Conservation (phyloP, 2,329 filamentous ascomycete genomes). For the Ascochyta viciae-villosae region DNA sequence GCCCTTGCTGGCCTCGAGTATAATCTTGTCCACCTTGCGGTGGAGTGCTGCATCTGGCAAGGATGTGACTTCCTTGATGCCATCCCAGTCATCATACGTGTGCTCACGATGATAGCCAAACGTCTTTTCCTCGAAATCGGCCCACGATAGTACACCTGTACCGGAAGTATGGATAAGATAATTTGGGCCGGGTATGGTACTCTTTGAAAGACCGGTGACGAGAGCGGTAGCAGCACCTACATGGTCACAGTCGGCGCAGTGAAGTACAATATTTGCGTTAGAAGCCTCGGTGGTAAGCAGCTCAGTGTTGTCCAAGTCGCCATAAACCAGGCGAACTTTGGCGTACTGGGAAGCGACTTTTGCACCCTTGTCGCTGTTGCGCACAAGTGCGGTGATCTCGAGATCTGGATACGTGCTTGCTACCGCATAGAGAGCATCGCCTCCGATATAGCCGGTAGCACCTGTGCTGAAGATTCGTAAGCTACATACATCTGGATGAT, state of each 20-base stretch:
- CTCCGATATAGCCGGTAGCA: conserved; percentile 44
- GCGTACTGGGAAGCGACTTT: conserved; percentile 56
- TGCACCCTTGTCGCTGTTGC: conserved; percentile 58
- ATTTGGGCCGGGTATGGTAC: conserved; percentile 43
- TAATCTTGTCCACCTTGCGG: conserved; percentile 72
- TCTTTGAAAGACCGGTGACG: conserved; percentile 50
- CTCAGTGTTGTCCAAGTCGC: conserved; percentile 46
- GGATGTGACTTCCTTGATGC: conserved; percentile 61
- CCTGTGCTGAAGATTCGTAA: conserved; percentile 32
- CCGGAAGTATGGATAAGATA: conserved; percentile 64
- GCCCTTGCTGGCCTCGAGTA: conserved; percentile 60
- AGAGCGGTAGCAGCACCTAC: conserved; percentile 34
- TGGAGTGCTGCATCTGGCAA: conserved; percentile 67
- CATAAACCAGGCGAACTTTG: conserved; percentile 59
- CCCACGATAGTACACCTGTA: conserved; percentile 62
- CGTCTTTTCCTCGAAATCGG: conserved; percentile 54
- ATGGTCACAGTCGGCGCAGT: conserved; percentile 47
- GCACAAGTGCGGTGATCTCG: conserved; percentile 58
- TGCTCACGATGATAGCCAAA: conserved; percentile 57
- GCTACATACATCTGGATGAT: background rate
- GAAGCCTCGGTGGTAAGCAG: conserved; percentile 38
- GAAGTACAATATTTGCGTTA: conserved; percentile 40
- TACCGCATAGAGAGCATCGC: conserved; percentile 45
- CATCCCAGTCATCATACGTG: conserved; percentile 66
- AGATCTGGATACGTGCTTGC: conserved; percentile 57